A percentile compares a stretch with the other conserved stretches of the same genome.
These are phyloP conservation scores for Brassica balearica DNA, from an alignment of 441 rosid genomes.

Conservation along the genomic window DNA sequence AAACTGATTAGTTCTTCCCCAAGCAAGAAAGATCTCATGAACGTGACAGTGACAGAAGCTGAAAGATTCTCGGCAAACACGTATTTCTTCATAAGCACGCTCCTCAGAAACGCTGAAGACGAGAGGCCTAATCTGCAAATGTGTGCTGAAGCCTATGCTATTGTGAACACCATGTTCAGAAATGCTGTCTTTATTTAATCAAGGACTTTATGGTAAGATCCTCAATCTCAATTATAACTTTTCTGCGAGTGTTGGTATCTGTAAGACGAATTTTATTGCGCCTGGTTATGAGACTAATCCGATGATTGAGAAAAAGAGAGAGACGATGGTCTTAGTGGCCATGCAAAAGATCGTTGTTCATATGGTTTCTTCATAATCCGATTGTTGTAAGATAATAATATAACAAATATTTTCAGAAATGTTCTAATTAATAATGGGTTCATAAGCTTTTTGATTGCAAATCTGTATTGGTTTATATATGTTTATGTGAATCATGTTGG, in stretches of 20 bases:
- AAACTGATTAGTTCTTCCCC: slow-evolving; percentile 11
- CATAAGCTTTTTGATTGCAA: not conserved
- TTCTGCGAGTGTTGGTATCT: slow-evolving; percentile 15
- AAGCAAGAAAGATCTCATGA: slow-evolving; percentile 36
- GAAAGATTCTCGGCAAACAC: slow-evolving; percentile 27
- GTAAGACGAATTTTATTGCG: slow-evolving; percentile 30
- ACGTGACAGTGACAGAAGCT: slow-evolving; percentile 37
- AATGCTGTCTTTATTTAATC: slow-evolving; percentile 18
- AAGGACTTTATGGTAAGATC: slow-evolving; percentile 1
- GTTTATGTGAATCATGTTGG: not conserved
- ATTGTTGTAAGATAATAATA: not conserved
- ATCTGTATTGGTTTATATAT: not conserved
- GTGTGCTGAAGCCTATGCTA: slow-evolving; percentile 40
- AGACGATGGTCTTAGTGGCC: slow-evolving; percentile 1
- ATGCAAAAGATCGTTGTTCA: slow-evolving; percentile 21
- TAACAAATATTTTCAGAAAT: slow-evolving; percentile 10
- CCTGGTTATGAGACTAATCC: slow-evolving; percentile 28
- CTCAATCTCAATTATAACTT: not conserved
- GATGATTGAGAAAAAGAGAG: slow-evolving; percentile 27
- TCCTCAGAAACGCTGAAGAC: slow-evolving; percentile 39
- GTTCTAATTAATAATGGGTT: not conserved
- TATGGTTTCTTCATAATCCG: not conserved
- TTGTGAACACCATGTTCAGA: slow-evolving; percentile 15
- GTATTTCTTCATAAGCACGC: slow-evolving; percentile 35
- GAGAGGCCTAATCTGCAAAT: slow-evolving; percentile 33